Evolutionary conservation across 1,284 basidiomycete genomes (phyloP).

Genomic region (Ustilago lituana): DNA sequence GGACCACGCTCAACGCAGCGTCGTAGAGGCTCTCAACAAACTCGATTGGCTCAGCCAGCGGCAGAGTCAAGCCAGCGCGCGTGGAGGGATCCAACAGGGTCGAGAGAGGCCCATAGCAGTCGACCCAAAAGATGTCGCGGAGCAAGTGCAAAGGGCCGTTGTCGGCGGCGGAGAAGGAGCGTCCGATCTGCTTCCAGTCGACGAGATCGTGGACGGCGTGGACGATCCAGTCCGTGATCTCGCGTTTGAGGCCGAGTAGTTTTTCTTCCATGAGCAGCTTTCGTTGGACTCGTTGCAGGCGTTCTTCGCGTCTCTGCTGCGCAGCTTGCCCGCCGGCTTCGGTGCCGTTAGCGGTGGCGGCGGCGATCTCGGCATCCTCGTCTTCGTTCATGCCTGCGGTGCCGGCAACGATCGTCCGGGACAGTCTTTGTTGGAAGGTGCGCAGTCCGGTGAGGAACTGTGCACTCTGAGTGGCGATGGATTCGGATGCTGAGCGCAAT

Average conservation of each 20-base stretch:
- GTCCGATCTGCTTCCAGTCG: constrained; percentile 23
- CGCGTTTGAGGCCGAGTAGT: constrained; percentile 41
- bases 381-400: constrained; percentile 24
- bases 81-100: constrained; percentile 35
- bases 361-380: constrained; percentile 11
- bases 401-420: constrained; percentile 32
- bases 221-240: constrained; percentile 46
- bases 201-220: constrained; percentile 26
- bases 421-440: constrained; percentile 39
- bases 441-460: constrained; percentile 32
- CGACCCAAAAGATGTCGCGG: constrained; percentile 35
- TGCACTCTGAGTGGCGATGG: constrained; percentile 23
- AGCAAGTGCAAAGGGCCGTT: constrained; percentile 17
- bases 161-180: constrained; percentile 3
- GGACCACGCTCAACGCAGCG: constrained; percentile 34
- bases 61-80: constrained; percentile 24
- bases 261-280: constrained; percentile 47
- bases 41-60: constrained; percentile 25
- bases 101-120: constrained; percentile 30
- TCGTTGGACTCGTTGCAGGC: constrained; percentile 35
- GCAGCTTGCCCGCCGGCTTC: constrained; percentile 7
- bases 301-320: constrained; percentile 27
- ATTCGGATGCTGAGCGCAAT: constrained; percentile 10
- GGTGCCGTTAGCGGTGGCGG: background rate
- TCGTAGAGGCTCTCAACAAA: constrained; percentile 42